A percentile compares a stretch with the other conserved stretches of the same genome.
Conservation (phyloP, 2,329 filamentous ascomycete species). For the Stemphylium vesicarium region DNA sequence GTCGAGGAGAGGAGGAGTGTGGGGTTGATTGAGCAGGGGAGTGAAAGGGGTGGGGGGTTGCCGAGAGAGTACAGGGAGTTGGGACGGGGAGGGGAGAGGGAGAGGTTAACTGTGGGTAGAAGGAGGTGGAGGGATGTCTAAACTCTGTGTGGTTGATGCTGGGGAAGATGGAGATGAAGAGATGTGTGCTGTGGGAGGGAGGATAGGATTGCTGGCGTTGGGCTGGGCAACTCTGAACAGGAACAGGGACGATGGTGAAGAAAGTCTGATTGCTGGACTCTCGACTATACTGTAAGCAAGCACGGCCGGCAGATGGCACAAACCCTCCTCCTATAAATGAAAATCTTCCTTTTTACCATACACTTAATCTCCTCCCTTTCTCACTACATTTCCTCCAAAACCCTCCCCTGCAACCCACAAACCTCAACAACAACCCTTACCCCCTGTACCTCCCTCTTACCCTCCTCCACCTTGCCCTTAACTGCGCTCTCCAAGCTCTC, state of each 20-base stretch:
- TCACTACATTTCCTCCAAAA: conserved; percentile 5
- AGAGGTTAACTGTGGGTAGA: conserved; percentile 1
- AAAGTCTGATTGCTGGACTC: too few relatives aligned
- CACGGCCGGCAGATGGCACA: too few relatives aligned
- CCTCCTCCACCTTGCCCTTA: conserved; percentile 26
- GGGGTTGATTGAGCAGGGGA: conserved; percentile 19
- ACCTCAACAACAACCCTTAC: conserved; percentile 37
- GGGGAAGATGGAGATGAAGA: neutral
- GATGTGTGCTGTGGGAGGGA: neutral
- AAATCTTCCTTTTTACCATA: neutral
- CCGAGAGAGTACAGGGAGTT: conserved; percentile 5
- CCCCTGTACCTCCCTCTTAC: conserved; percentile 30
- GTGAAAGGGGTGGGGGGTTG: conserved; percentile 7
- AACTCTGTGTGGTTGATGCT: too few relatives aligned
- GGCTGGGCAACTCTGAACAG: too few relatives aligned
- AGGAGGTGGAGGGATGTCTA: conserved; percentile 20
- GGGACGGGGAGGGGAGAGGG: neutral
- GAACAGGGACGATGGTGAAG: too few relatives aligned
- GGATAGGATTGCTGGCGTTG: neutral
- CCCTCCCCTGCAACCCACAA: conserved; percentile 35
- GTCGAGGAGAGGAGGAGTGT: conserved; percentile 31
- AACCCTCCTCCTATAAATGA: neutral
- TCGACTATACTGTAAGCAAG: too few relatives aligned
- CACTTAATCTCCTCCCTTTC: too few relatives aligned
- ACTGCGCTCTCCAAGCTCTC: conserved; percentile 25